Conservation (phyloP, 169 alveolate species). For the Theileria sp. region DNA sequence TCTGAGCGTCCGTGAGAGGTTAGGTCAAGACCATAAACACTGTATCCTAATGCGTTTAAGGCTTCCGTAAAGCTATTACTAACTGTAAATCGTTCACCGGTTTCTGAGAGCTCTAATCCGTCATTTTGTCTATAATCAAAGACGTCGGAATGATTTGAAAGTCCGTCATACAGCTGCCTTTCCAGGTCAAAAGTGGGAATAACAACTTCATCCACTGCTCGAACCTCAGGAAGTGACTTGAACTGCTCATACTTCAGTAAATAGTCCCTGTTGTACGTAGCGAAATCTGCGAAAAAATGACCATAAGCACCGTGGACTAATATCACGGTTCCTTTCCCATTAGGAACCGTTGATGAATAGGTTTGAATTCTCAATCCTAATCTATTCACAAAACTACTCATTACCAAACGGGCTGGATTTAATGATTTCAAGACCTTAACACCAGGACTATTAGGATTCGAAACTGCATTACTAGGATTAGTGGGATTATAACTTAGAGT, state of each 20-base stretch:
- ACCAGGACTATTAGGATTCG: background rate
- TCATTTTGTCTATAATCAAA: conserved; percentile 20
- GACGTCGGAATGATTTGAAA: conserved; percentile 27
- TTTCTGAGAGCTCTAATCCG: conserved; percentile 36
- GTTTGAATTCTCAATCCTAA: conserved; percentile 38
- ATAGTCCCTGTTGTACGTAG: conserved; percentile 3
- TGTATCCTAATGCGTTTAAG: conserved; percentile 41
- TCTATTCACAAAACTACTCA: conserved; percentile 30
- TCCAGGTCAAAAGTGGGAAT: background rate
- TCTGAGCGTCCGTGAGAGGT: conserved; percentile 67
- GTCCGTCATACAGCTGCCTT: conserved; percentile 3
- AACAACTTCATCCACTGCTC: background rate
- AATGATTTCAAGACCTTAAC: background rate
- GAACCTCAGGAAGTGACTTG: background rate
- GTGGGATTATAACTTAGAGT: background rate
- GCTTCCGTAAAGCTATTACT: conserved; percentile 55
- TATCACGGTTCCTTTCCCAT: conserved; percentile 22
- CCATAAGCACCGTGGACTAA: conserved; percentile 54
- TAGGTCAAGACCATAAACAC: conserved; percentile 60
- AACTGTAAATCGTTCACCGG: conserved; percentile 16
- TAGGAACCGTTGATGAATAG: conserved; percentile 21
- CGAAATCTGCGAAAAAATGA: conserved; percentile 44
- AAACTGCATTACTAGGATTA: background rate
- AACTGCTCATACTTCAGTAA: conserved; percentile 15
- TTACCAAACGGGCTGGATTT: background rate